A percentile compares a stretch with the other conserved stretches of the same genome.
These are phyloP conservation scores for Pelargonium fulgidum DNA, from an alignment of 441 rosid species.

Conservation along the genomic window DNA sequence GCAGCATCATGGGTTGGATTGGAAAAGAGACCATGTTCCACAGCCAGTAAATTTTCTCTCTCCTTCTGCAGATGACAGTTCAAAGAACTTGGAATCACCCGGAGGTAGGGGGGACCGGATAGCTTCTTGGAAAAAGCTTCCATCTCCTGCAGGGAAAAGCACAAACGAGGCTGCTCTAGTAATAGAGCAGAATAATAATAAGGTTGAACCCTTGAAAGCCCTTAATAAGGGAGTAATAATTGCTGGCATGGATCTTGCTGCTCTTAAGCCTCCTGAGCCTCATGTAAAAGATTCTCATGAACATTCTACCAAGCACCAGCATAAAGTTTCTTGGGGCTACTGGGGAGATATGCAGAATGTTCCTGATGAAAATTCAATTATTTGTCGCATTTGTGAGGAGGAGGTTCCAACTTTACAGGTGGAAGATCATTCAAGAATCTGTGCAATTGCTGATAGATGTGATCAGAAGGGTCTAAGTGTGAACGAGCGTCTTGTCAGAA, in stretches of 20 bases:
- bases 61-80: slow-evolving; percentile 32
- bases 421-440: slow-evolving; percentile 91
- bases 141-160: slow-evolving; percentile 60
- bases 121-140: slow-evolving; percentile 86
- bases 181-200: slow-evolving; percentile 46
- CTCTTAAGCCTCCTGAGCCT: slow-evolving; percentile 41
- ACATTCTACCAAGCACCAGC: slow-evolving; percentile 63
- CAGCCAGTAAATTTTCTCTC: slow-evolving; percentile 36
- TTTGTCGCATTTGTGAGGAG: slow-evolving; percentile 97
- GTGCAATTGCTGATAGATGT: slow-evolving; percentile 88
- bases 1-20: slow-evolving; percentile 53
- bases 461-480: slow-evolving; percentile 80
- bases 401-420: slow-evolving; percentile 80
- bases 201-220: slow-evolving; percentile 40
- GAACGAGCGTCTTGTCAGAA: slow-evolving; percentile 75
- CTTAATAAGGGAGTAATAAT: slow-evolving; percentile 32
- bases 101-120: slow-evolving; percentile 51
- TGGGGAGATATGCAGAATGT: slow-evolving; percentile 73
- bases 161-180: slow-evolving; percentile 43
- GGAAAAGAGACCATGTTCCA: slow-evolving; percentile 50
- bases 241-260: slow-evolving; percentile 38
- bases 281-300: slow-evolving; percentile 57
- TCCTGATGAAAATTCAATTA: slow-evolving; percentile 73
- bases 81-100: slow-evolving; percentile 58
- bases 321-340: slow-evolving; percentile 82